These are phyloP conservation scores for Nicotiana attenuata DNA, from an alignment of 257 asterid genomes.

Conservation along the genomic window DNA sequence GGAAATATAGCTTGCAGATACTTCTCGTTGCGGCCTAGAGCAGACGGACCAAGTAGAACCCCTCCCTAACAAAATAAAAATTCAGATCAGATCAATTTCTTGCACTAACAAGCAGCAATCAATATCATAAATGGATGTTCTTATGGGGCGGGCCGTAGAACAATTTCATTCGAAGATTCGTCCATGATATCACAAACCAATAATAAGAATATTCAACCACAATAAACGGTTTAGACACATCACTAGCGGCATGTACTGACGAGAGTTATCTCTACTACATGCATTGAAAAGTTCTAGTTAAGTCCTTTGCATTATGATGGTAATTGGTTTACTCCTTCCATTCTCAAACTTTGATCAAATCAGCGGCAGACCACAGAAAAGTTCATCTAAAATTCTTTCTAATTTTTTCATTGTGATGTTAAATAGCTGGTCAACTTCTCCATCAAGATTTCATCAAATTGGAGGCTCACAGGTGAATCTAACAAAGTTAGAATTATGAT, in stretches of 20 bases:
- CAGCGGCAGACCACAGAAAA: neutral
- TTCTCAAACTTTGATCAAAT: neutral
- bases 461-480: neutral
- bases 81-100: neutral
- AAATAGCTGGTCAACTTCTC: neutral
- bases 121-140: neutral
- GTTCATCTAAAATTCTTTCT: neutral
- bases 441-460: neutral
- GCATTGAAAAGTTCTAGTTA: neutral
- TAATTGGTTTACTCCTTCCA: too few species aligned
- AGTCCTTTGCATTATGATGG: neutral
- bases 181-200: neutral
- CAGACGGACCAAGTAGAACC: conserved; percentile 79
- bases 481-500: neutral
- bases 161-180: neutral
- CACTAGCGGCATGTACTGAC: neutral
- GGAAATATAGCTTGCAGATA: conserved; percentile 64
- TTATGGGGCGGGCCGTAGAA: neutral
- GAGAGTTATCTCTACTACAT: neutral
- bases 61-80: conserved; percentile 53
- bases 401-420: neutral
- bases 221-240: neutral
- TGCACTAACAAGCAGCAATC: neutral
- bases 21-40: conserved; percentile 48
- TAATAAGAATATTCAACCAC: neutral